Conservation (phyloP, 495 filamentous ascomycete species). For the Penicillium roqueforti region DNA sequence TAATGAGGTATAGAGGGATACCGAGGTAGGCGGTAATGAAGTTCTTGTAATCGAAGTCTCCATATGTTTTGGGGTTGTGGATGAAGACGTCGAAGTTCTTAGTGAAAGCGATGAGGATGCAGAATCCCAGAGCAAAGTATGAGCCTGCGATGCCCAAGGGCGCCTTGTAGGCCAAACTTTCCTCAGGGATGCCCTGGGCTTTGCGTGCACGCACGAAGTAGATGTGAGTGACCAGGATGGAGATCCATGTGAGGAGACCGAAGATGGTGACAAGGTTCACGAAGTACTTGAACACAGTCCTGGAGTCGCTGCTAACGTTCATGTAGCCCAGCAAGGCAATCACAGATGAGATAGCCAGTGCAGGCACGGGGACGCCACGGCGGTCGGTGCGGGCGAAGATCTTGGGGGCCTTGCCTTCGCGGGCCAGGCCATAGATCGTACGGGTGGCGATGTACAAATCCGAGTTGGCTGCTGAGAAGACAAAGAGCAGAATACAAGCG, state of each 20-base stretch:
- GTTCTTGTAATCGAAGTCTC: slow-evolving; percentile 62
- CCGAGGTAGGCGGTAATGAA: slow-evolving; percentile 82
- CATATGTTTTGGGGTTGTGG: slow-evolving; percentile 38
- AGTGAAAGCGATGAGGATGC: slow-evolving; percentile 65
- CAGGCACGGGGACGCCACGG: slow-evolving; percentile 70
- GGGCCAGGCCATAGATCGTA: slow-evolving; percentile 73
- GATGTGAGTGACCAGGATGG: slow-evolving; percentile 77
- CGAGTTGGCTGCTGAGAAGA: slow-evolving; percentile 74
- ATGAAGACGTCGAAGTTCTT: slow-evolving; percentile 77
- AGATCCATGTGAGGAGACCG: slow-evolving; percentile 73
- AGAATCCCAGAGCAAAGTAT: slow-evolving; percentile 62
- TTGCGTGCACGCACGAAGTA: slow-evolving; percentile 69
- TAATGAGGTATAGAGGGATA: slow-evolving; percentile 69
- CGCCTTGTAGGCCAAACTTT: slow-evolving; percentile 65
- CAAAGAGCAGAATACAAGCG: slow-evolving; percentile 70
- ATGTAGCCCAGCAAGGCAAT: slow-evolving; percentile 64
- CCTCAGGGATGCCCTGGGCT: slow-evolving; percentile 65
- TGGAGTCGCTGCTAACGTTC: slow-evolving; percentile 65
- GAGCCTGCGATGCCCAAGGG: slow-evolving; percentile 67
- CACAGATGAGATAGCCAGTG: slow-evolving; percentile 56
- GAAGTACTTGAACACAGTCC: slow-evolving; percentile 75
- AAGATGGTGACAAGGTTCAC: slow-evolving; percentile 80
- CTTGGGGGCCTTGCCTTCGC: slow-evolving; percentile 68
- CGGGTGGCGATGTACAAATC: slow-evolving; percentile 74
- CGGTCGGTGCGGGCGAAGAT: slow-evolving; percentile 67